Conservation (phyloP, 306 rosid species). For the Crataegus laevigata region DNA sequence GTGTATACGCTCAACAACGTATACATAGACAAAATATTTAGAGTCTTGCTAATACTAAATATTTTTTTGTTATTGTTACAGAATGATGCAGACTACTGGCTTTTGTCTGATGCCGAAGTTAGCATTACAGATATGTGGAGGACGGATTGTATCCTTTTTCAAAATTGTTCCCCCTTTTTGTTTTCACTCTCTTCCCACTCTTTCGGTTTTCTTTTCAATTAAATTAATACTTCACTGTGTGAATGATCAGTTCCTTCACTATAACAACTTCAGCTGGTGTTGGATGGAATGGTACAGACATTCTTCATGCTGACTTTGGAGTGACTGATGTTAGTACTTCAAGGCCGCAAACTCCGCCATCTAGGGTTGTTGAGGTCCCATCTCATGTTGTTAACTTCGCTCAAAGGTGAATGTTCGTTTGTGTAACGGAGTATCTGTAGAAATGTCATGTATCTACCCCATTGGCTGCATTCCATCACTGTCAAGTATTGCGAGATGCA, state of each 20-base stretch:
- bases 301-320: conserved; percentile 65
- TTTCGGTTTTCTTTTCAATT: neutral
- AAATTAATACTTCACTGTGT: neutral
- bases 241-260: conserved; percentile 34
- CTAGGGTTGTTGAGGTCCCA: conserved; percentile 46
- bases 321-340: conserved; percentile 34
- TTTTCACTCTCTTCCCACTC: neutral
- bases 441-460: conserved; percentile 24
- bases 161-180: conserved; percentile 8
- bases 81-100: conserved; percentile 99
- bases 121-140: conserved; percentile 99
- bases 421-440: conserved; percentile 6
- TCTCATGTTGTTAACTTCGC: conserved; percentile 36
- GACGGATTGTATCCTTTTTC: conserved; percentile 77
- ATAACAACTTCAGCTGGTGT: conserved; percentile 47
- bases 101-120: conserved; percentile 85
- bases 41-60: neutral
- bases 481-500: conserved; percentile 24
- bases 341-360: conserved; percentile 35
- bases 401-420: conserved; percentile 37
- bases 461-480: conserved; percentile 11
- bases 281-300: conserved; percentile 70
- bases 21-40: neutral
- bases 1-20: neutral
- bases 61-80: conserved; percentile 27